Evolutionary conservation across 352 stramenopile genomes (phyloP).

Genomic region (Globisporangium megalacanthum): DNA sequence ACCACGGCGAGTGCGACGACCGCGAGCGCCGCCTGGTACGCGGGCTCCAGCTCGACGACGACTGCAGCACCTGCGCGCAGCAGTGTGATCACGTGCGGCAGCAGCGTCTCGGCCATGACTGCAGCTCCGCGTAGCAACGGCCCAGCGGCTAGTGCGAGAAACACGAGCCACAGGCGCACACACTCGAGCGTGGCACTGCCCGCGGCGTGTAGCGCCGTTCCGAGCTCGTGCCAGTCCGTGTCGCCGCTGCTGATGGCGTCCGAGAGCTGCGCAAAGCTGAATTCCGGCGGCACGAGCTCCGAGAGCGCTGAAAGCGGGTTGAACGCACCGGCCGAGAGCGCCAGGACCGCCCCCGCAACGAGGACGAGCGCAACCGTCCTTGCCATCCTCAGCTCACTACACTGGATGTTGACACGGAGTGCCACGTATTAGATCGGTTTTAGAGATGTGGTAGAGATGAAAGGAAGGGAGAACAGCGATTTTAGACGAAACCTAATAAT

Average conservation of each 20-base stretch:
- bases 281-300: not conserved
- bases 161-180: conserved; percentile 48
- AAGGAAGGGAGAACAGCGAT: too few relatives aligned
- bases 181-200: conserved; percentile 55
- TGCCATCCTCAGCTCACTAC: not conserved
- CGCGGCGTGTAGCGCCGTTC: conserved; percentile 42
- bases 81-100: conserved; percentile 58
- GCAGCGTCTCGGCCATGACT: conserved; percentile 41
- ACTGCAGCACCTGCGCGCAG: conserved; percentile 30
- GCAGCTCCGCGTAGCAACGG: conserved; percentile 37
- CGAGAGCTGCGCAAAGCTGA: not conserved
- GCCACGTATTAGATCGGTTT: too few relatives aligned
- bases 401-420: too few relatives aligned
- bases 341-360: not conserved
- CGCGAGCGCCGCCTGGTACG: conserved; percentile 42
- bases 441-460: too few relatives aligned
- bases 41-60: conserved; percentile 50
- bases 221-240: conserved; percentile 65
- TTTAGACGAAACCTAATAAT: too few relatives aligned
- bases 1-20: conserved; percentile 22
- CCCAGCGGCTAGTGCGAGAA: conserved; percentile 41
- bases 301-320: conserved; percentile 31
- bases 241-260: conserved; percentile 7
- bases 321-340: not conserved
- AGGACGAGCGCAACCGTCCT: not conserved